Evolutionary conservation across 2,329 filamentous ascomycete genomes (phyloP), one percentile per base, ranked within the genome.

Genomic region (Pseudocercospora fuligena): DNA sequence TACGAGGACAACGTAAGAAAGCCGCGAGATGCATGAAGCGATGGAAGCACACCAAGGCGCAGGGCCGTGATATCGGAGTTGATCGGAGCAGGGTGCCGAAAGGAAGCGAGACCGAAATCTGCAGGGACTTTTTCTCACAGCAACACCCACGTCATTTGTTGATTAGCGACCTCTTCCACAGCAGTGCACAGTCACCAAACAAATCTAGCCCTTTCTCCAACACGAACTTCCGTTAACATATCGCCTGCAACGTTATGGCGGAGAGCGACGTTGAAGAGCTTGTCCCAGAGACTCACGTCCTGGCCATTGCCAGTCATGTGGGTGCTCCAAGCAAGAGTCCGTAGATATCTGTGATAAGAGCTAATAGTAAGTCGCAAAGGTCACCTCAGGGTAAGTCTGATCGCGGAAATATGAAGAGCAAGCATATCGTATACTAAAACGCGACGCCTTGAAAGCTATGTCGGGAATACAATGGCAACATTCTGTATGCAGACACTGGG

Each of bases 281-380:
- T 59, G 63, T 88, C 58, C 87, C 88, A 25, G 87, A 89, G 72
- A 89, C 87, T 60, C 83, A 85, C 74, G 93, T 97, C 69, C 86
- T 97, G 77, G 93, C 94, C 66, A 88, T 97, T 74, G 93, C 94
- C 78, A 97, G 94, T 81, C 94, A 97, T 94, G 94, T 97, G 90
- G 81, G 90, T 81, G 69, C 67, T 69, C 62, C 51, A 56, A 56
- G 51, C 51, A 56, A 56, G 51, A 56, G 51, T 29, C 16, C 25
- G 73, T 76, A 72, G 63, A 63, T 61, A 49, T 36, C 33, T n/a
- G 40, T 63, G 60, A 67, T 68, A 67, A 56, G 51, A 68, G 71
- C 66, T 69, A 69, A 72, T 68, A 33, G 64, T 66, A 23, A 49
- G 51, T 21, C 33, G 29, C 19, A 59, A 77, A 92, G 90, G 89